Evolutionary conservation across 2,329 filamentous ascomycete genomes (phyloP).

Genomic region (Ascocoryne sarcoides): DNA sequence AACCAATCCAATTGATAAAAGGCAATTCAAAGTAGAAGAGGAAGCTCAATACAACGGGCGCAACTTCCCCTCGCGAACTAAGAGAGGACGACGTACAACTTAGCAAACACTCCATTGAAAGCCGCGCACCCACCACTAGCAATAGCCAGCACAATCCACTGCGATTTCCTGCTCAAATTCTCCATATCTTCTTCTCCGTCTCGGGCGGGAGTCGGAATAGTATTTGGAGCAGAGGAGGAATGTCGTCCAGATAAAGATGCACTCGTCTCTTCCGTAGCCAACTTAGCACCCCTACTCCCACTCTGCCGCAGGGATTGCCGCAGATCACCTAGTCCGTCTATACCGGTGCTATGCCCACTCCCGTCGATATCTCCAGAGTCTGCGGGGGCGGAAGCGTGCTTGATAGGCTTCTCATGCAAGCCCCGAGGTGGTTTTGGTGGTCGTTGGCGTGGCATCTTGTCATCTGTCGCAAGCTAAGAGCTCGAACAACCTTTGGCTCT

Average conservation of each 20-base stretch:
- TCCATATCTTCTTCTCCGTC: constrained; percentile 17
- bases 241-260: constrained; percentile 15
- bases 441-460: constrained; percentile 13
- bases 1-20: too few relatives aligned
- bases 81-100: constrained; percentile 47
- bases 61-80: neutral
- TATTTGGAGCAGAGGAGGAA: neutral
- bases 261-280: constrained; percentile 1
- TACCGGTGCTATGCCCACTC: constrained; percentile 5
- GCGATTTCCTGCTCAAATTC: constrained; percentile 31
- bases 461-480: too few relatives aligned
- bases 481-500: neutral
- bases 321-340: constrained; percentile 7
- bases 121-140: constrained; percentile 71
- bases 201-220: neutral
- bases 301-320: constrained; percentile 9
- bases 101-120: constrained; percentile 67
- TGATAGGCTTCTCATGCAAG: neutral
- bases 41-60: neutral
- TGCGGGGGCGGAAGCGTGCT: neutral
- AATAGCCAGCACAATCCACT: constrained; percentile 62
- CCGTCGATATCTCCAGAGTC: too few relatives aligned
- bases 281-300: constrained; percentile 3
- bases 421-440: too few relatives aligned
- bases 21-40: too few relatives aligned